Conservation (phyloP, 768 basidiomycete species). For the Podaxis sp. region DNA sequence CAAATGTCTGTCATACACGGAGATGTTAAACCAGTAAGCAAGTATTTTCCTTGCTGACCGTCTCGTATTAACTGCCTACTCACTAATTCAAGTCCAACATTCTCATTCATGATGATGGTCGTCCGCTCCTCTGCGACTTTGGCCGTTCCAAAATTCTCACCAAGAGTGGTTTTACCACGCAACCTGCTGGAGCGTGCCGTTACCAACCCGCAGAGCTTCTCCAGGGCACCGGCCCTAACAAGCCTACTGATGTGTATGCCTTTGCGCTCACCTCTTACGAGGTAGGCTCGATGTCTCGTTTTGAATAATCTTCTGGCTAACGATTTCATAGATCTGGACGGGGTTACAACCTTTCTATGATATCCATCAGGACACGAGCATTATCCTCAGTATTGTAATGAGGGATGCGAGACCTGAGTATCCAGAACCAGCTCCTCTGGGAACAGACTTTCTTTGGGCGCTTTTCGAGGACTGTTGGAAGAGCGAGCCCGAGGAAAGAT, state of each 20-base stretch:
- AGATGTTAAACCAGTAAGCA: constrained; percentile 18
- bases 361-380: not conserved
- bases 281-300: not conserved
- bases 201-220: constrained; percentile 21
- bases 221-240: not conserved
- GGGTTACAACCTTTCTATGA: not conserved
- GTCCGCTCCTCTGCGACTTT: constrained; percentile 20
- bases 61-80: not conserved
- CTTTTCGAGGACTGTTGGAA: not conserved
- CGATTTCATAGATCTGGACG: not conserved
- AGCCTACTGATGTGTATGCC: constrained; percentile 16
- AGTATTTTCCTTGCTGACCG: not conserved
- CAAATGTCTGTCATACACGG: constrained; percentile 17
- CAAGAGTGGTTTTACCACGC: constrained; percentile 16
- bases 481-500: not conserved
- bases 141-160: constrained; percentile 19
- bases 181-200: constrained; percentile 8
- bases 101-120: constrained; percentile 15
- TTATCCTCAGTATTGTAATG: not conserved
- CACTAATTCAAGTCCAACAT: constrained; percentile 16
- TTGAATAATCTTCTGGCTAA: not conserved
- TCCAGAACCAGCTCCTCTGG: not conserved
- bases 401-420: not conserved
- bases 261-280: constrained; percentile 15
- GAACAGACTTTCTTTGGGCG: not conserved